Evolutionary conservation across 208 protist species (phyloP), one percentile per base, ranked within the genome.

Genomic region (Porcisia hertigi): DNA sequence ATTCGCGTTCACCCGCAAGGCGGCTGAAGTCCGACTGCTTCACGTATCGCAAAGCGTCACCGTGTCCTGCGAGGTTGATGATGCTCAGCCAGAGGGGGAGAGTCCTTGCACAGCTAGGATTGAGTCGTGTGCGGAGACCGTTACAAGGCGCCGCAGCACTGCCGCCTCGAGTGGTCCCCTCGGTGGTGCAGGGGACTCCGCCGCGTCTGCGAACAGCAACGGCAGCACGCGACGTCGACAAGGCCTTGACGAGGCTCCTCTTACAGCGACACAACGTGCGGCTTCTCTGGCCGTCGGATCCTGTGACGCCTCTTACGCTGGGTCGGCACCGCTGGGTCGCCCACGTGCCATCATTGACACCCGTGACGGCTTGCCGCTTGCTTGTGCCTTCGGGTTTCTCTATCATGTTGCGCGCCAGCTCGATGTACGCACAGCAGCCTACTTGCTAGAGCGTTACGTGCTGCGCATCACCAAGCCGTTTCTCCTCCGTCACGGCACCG

Each of bases 361-460:
- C 62, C 59, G 73, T 5, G 54, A 82, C 12, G 83, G 81, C 12
- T 65, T 88, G 45, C 67, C 90, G 69, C 45, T 94, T n/a, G 79
- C 84, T n/a, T 84, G 77, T 12, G 84, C 71, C 1, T 92, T 93
- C 76, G 63, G 83, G 0, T 82, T 94, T 25, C 70, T 96, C 54
- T 83, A 67, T 43, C 43, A 76, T 43, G 57, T 96, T 49, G 85
- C 83, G 9, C 69, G 70, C 34, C 73, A 71, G 52, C 36, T 92
- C 41, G 73, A 80, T 41, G 69, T 73, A 20, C 25, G 54, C 18
- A 47, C 81, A 14, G 82, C 88, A 3, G 30, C 66, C 14, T 81
- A 84, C 23, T 47, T 92, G 59, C 52, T 94, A 47, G 74, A 71
- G 67, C 71, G 80, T 0, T 92, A 89, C 79, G 82, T 91, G 71